phyloP scores from a whole-genome alignment of 371 early-diverging fungal species.

The Lichtheimia corymbifera region DNA sequence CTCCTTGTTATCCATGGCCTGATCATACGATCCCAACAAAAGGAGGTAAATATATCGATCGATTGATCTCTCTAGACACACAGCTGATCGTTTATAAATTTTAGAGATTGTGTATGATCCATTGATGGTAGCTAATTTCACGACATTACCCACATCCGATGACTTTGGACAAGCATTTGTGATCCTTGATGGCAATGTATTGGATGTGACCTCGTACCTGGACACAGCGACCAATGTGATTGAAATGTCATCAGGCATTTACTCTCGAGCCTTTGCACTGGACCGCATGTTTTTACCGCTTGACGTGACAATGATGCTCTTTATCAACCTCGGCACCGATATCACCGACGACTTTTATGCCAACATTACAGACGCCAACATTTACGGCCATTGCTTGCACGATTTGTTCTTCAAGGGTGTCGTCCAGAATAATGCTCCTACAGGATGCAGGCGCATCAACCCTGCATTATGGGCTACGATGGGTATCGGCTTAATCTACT shows the following conservation, averaged over 20 bases:
- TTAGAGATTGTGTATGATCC: constrained; percentile 38
- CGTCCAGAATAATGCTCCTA: constrained; percentile 20
- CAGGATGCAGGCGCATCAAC: constrained; percentile 38
- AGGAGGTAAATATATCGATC: constrained; percentile 8
- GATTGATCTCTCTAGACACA: not conserved
- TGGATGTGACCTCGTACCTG: constrained; percentile 47
- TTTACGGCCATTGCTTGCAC: constrained; percentile 34
- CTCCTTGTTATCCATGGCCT: constrained; percentile 34
- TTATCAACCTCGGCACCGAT: constrained; percentile 47
- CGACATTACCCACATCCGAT: constrained; percentile 25
- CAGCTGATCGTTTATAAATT: not conserved
- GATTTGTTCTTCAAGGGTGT: constrained; percentile 41
- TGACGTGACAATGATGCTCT: constrained; percentile 37
- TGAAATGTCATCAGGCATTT: constrained; percentile 29
- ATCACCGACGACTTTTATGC: constrained; percentile 35
- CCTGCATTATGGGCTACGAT: constrained; percentile 54
- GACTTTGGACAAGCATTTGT: constrained; percentile 37
- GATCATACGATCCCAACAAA: constrained; percentile 5
- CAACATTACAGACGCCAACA: constrained; percentile 26
- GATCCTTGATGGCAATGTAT: constrained; percentile 36
- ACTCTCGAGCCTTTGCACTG: constrained; percentile 38
- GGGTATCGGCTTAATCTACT: constrained; percentile 41
- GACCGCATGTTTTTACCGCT: constrained; percentile 49
- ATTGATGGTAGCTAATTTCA: constrained; percentile 20
- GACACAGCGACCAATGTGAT: constrained; percentile 37